A percentile compares a stretch with the other conserved stretches of the same genome.
phyloP scores from a whole-genome alignment of 192 early-diverging fungal genomes.

The Paraglomus brasilianum region DNA sequence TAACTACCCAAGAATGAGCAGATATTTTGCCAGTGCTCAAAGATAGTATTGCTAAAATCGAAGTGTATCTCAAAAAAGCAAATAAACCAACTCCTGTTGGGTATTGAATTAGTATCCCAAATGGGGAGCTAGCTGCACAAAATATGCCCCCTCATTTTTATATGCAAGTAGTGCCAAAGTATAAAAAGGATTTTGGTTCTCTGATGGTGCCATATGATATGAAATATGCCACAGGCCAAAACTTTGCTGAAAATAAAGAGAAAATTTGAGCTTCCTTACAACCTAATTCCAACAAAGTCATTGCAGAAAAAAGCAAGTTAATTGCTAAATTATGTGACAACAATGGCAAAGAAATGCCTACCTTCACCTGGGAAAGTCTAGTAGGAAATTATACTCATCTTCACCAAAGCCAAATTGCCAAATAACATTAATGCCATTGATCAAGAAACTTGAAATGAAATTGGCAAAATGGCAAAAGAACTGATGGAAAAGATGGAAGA shows the following conservation, averaged over 20 bases:
- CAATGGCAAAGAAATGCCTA: too few relatives aligned
- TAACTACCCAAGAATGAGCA: slow-evolving; percentile 18
- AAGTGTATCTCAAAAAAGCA: neutral
- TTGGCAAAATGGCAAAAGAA: neutral
- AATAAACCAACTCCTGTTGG: too few relatives aligned
- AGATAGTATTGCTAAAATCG: slow-evolving; percentile 1
- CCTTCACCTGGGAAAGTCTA: too few relatives aligned
- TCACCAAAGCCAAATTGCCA: too few relatives aligned
- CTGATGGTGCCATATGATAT: too few relatives aligned
- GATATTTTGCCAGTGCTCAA: slow-evolving; percentile 9
- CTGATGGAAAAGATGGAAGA: neutral
- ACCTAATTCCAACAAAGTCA: neutral
- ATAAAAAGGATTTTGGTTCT: too few relatives aligned
- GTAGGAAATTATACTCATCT: too few relatives aligned
- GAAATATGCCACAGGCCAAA: slow-evolving; percentile 1
- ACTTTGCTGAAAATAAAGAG: neutral
- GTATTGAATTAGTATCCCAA: neutral
- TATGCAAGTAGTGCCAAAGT: neutral
- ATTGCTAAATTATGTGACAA: slow-evolving; percentile 16
- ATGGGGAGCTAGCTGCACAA: neutral
- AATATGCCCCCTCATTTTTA: slow-evolving; percentile 12
- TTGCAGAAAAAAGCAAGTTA: slow-evolving; percentile 9
- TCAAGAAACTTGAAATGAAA: too few relatives aligned
- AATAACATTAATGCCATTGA: too few relatives aligned
- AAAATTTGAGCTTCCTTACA: neutral